A percentile compares a stretch with the other conserved stretches of the same genome.
Conservation (phyloP, 148 eudicot genomes). For the Rhododendron mucronatum region DNA sequence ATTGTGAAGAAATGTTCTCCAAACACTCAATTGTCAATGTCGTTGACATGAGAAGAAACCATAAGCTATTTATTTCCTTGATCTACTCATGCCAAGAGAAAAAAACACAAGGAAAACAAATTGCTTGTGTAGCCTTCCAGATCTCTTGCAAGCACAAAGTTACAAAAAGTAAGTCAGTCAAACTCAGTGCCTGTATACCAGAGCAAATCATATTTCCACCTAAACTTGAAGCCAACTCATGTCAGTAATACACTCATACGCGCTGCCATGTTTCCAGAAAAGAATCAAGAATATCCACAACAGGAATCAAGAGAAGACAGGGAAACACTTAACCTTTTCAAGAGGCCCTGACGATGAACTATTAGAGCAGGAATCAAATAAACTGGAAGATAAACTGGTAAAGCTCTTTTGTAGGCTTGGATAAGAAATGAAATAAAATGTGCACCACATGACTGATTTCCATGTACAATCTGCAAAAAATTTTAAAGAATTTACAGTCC, state of each 20-base stretch:
- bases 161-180: not conserved
- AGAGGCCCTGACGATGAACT: constrained; percentile 84
- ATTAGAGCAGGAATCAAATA: constrained; percentile 93
- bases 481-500: not conserved
- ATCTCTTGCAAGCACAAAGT: not conserved
- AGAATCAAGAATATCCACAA: not conserved
- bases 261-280: not conserved
- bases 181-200: not conserved
- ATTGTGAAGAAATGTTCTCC: not conserved
- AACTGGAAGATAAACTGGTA: constrained; percentile 97
- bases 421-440: constrained; percentile 72
- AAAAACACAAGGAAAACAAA: not conserved
- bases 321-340: constrained; percentile 42
- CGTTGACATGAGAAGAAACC: not conserved
- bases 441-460: constrained; percentile 65
- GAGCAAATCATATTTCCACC: not conserved
- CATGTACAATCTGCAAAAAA: constrained; percentile 76
- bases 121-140: not conserved
- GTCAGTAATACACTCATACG: not conserved
- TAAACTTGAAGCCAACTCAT: not conserved
- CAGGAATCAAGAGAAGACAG: not conserved
- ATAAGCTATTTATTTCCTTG: not conserved
- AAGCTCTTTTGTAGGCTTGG: constrained; percentile 92
- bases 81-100: not conserved
- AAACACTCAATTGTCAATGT: not conserved